Conservation (phyloP, 2,329 filamentous ascomycete genomes). For the Myotisia sp. region DNA sequence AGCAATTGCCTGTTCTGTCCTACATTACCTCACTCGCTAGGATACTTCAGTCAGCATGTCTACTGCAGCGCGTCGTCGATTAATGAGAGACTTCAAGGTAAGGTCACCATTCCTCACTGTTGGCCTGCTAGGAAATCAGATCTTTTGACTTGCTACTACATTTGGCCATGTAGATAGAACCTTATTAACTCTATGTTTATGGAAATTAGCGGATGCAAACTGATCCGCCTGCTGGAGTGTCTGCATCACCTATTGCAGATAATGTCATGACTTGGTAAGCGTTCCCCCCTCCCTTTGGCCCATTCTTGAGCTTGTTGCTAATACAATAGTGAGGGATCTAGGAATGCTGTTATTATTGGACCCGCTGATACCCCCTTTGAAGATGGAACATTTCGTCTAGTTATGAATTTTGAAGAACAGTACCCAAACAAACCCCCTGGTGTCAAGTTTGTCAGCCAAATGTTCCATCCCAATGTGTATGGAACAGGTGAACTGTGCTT, state of each 20-base stretch:
- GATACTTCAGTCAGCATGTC: conserved; percentile 65
- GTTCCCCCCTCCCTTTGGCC: conserved; percentile 7
- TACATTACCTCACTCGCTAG: too few relatives aligned
- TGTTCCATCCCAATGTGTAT: conserved; percentile 99
- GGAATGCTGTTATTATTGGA: conserved; percentile 97
- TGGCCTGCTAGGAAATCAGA: background rate
- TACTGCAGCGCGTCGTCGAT: conserved; percentile 80
- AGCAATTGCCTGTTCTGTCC: too few relatives aligned
- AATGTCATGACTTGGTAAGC: conserved; percentile 92
- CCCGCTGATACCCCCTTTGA: conserved; percentile 95
- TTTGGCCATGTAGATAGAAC: background rate
- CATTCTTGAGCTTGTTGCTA: conserved; percentile 5
- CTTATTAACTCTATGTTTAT: conserved; percentile 2
- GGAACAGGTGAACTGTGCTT: conserved; percentile 90
- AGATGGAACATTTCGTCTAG: conserved; percentile 90
- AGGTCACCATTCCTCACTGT: conserved; percentile 19
- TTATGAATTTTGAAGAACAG: conserved; percentile 98
- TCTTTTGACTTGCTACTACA: background rate
- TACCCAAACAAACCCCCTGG: conserved; percentile 97
- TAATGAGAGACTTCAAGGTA: conserved; percentile 99
- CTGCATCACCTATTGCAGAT: conserved; percentile 85
- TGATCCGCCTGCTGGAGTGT: conserved; percentile 90
- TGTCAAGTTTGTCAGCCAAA: conserved; percentile 96
- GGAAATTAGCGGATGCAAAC: conserved; percentile 94
- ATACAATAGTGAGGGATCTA: conserved; percentile 24